Evolutionary conservation across 805 yeast species (phyloP).

Genomic region (Starmerella riodocensis): DNA sequence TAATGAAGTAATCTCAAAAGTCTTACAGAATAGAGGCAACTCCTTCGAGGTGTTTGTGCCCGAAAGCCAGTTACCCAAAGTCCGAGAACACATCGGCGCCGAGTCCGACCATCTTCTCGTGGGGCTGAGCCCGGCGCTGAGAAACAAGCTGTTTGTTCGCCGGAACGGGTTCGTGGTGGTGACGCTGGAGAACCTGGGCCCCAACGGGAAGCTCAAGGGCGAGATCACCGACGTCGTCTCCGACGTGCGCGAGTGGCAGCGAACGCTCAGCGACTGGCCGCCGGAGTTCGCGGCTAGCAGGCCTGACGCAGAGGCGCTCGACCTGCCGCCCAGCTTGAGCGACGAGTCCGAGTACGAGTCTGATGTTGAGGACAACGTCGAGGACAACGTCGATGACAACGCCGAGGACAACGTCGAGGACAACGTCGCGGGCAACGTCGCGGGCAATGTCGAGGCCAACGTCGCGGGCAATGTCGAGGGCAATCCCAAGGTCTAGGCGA

Average conservation of each 20-base stretch:
- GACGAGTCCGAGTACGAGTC: slow-evolving; percentile 18
- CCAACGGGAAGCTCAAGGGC: slow-evolving; percentile 24
- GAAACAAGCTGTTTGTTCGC: slow-evolving; percentile 27
- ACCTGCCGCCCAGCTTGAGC: slow-evolving; percentile 22
- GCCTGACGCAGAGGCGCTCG: slow-evolving; percentile 16
- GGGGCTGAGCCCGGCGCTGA: slow-evolving; percentile 26
- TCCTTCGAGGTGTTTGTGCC: slow-evolving; percentile 26
- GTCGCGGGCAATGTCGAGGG: no score
- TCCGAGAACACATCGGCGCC: slow-evolving; percentile 7
- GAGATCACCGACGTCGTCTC: slow-evolving; percentile 27
- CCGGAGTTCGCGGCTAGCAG: slow-evolving; percentile 22
- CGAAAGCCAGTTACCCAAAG: slow-evolving; percentile 11
- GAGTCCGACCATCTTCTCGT: slow-evolving; percentile 20
- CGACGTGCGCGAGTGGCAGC: slow-evolving; percentile 27
- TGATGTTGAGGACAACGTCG: slow-evolving; percentile 1
- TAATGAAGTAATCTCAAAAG: slow-evolving; percentile 25
- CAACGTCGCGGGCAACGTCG: no score
- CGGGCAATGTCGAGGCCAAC: no score
- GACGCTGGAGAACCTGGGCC: slow-evolving; percentile 16
- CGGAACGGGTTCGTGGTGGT: slow-evolving; percentile 28
- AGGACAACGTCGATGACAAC: neutral
- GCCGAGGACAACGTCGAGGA: no score
- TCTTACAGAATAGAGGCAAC: slow-evolving; percentile 25
- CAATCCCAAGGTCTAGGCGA: neutral
- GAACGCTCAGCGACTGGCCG: slow-evolving; percentile 23